A percentile compares a stretch with the other conserved stretches of the same genome.
Evolutionary conservation across 2,329 filamentous ascomycete species (phyloP).

Genomic region (Bipolaris sorokiniana): DNA sequence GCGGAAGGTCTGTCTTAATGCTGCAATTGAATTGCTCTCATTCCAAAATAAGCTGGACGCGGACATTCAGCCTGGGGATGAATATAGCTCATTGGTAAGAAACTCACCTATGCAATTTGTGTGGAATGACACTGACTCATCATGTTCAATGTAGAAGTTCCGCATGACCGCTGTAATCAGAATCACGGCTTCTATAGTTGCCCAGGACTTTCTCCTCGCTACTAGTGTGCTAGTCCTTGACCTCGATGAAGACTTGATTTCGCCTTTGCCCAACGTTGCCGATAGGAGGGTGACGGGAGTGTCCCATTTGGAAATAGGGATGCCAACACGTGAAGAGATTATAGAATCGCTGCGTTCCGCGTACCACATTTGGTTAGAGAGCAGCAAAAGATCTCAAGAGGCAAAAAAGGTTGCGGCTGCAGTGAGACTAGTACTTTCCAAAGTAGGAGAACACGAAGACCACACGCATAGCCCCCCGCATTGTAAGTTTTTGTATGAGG

Average conservation of each 20-base stretch:
- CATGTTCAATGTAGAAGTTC: constrained; percentile 12
- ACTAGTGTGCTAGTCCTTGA: constrained; percentile 57
- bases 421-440: constrained; percentile 36
- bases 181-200: constrained; percentile 53
- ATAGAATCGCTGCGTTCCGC: constrained; percentile 29
- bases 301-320: constrained; percentile 23
- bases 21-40: constrained; percentile 53
- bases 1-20: constrained; percentile 53
- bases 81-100: constrained; percentile 22
- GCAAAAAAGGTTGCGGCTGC: constrained; percentile 39
- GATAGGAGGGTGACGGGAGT: constrained; percentile 12
- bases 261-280: constrained; percentile 17
- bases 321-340: constrained; percentile 35
- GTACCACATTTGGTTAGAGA: constrained; percentile 34
- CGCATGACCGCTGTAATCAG: constrained; percentile 51
- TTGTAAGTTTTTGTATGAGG: constrained; percentile 14
- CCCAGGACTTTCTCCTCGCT: constrained; percentile 57
- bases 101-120: not conserved
- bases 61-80: constrained; percentile 51
- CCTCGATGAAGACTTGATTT: constrained; percentile 39
- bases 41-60: constrained; percentile 53
- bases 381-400: constrained; percentile 38
- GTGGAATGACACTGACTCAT: not conserved
- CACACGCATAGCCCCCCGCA: not conserved
- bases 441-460: constrained; percentile 16